Base-by-base conservation (phyloP, 371 early-diverging fungal species). In the Thermomucor indicae-seudaticae region DNA sequence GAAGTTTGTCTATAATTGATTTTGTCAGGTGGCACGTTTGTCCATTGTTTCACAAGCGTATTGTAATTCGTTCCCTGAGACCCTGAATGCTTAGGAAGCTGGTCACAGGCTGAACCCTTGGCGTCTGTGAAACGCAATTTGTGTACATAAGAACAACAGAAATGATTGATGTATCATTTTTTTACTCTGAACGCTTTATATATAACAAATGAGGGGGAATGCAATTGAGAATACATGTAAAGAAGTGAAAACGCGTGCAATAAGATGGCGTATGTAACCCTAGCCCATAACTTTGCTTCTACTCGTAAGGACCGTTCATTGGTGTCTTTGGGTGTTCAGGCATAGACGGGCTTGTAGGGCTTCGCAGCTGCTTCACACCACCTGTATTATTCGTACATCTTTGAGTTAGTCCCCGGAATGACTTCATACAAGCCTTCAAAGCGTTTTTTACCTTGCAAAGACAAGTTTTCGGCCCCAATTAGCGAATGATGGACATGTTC, bases 401-500 rank as follows among this genome's bases (percentile, higher is more conserved):
- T 25, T 16, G n/a, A 16, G 19, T 43, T 12, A 12, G 28, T 17
- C 50, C 43, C 20, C 16, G 12, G 6, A 19, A 1, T 29, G 8
- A 31, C 28, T 20, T 24, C 31, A 19, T 46, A 30, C 30, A 17
- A 16, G 16, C 20, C 3, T 30, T 30, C 50, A 8, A 22, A 10
- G 14, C 37, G 14, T 19, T 37, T 3, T 19, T 54, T 54, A 41
- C 89, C 91, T 72, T 88, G 85, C 44, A 91, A 72, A 40, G 87
- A 85, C 38, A 91, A 75, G 65, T 89, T 86, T 52, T 91, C 89
- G 35, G 80, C 71, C 50, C 91, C 91, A 58, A 91, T 85, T 43
- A 91, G 67, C 50, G 85, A 77, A 57, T 87, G 79, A 48, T 91
- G 91, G 16, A 91, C 91, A 72, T 89, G 86, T 60, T 92, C 93